Evolutionary conservation across 1,139 yeast genomes (phyloP), one percentile per base, ranked within the genome.

Genomic region (Kluyveromyces sp.): DNA sequence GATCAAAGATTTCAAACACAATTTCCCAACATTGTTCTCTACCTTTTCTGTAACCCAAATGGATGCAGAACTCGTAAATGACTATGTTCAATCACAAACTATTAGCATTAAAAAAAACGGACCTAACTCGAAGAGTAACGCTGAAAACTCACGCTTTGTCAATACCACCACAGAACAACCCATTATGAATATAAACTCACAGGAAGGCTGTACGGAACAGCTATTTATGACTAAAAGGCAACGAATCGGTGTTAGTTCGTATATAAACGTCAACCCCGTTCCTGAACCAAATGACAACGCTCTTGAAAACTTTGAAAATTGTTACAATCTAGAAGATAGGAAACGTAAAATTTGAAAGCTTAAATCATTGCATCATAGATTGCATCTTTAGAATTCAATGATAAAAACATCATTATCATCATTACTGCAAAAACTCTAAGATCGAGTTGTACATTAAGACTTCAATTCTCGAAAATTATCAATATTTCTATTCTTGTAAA

Each of bases 11-110:
- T 63, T 63, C 45, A 57, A 52, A 28, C n/a, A 40, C 5, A 40
- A 50, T 15, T 63, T 61, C 43, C 66, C 66, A 8, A 62, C 60
- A 34, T 45, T 61, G 8, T 33, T 26, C 30, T 34, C 29, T 3
- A n/a, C 29, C 4, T 40, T 25, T 26, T 4, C 7, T 8, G 42
- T 47, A 15, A 34, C 41, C 8, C 41, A 32, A 10, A 29, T 36
- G 26, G 52, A 49, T 26, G n/a, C 25, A 5, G 36, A 26, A n/a
- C 25, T 41, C 15, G 49, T 50, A 25, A 29, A 28, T 21, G 48
- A 41, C 28, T 45, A 36, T 31, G 27, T 37, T 26, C 39, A 41
- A n/a, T 8, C 34, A 6, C 41, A 38, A 30, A 28, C 30, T 25
- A 37, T 26, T 27, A 8, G 6, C 27, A 7, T 31, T 4, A 37